Conservation (phyloP, 169 alveolate species). For the Theileria equi region DNA sequence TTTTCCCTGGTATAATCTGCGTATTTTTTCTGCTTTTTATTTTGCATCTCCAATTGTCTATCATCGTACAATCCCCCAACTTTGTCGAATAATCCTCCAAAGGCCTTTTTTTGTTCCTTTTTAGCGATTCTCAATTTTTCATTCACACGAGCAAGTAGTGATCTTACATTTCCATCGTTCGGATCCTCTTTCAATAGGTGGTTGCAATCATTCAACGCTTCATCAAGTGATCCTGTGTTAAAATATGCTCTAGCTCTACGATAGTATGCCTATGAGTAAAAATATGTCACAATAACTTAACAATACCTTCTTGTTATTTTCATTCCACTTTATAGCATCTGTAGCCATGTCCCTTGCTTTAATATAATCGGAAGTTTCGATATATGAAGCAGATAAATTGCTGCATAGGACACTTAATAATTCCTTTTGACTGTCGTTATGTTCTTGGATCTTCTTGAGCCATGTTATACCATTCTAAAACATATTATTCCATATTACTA, state of each 20-base stretch:
- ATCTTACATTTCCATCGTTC: slow-evolving; percentile 38
- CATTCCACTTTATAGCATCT: slow-evolving; percentile 34
- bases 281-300: background rate
- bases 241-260: slow-evolving; percentile 58
- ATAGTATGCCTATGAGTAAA: slow-evolving; percentile 28
- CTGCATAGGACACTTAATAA: slow-evolving; percentile 42
- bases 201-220: slow-evolving; percentile 55
- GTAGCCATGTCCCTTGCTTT: slow-evolving; percentile 49
- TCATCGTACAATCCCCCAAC: slow-evolving; percentile 79
- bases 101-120: slow-evolving; percentile 66
- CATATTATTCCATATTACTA: background rate
- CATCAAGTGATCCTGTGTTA: slow-evolving; percentile 47
- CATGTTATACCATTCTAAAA: slow-evolving; percentile 37
- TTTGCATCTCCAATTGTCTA: slow-evolving; percentile 71
- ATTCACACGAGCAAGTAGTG: slow-evolving; percentile 21
- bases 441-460: slow-evolving; percentile 19
- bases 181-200: slow-evolving; percentile 23
- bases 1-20: slow-evolving; percentile 62
- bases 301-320: slow-evolving; percentile 39
- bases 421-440: slow-evolving; percentile 10
- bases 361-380: slow-evolving; percentile 17
- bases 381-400: slow-evolving; percentile 46
- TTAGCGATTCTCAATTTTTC: slow-evolving; percentile 10
- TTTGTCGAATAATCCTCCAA: slow-evolving; percentile 75
- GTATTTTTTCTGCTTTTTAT: slow-evolving; percentile 68